Evolutionary conservation across 2,329 filamentous ascomycete genomes (phyloP).

Genomic region (Botrytis squamosa): DNA sequence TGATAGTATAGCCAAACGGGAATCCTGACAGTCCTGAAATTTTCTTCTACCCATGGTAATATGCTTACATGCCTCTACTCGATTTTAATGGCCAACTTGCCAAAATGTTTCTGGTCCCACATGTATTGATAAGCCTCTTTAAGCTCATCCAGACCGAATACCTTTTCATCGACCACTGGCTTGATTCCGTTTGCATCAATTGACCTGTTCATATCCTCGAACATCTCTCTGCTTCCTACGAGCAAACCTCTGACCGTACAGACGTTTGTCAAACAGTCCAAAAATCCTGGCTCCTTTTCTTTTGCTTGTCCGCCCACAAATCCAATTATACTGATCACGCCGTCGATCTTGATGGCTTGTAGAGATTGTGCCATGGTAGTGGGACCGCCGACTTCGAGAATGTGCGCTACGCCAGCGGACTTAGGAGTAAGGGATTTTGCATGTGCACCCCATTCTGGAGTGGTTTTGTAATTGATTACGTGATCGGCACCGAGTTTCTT

Average conservation of each 20-base stretch:
- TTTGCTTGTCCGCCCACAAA: conserved; percentile 38
- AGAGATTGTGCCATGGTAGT: conserved; percentile 44
- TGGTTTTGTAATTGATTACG: conserved; percentile 47
- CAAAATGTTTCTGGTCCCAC: conserved; percentile 46
- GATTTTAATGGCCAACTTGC: conserved; percentile 21
- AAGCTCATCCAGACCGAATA: conserved; percentile 47
- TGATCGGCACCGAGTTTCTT: conserved; percentile 45
- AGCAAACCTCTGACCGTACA: conserved; percentile 49
- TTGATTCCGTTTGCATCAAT: conserved; percentile 49
- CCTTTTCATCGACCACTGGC: conserved; percentile 48
- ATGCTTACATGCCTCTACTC: conserved; percentile 1
- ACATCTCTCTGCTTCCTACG: conserved; percentile 47
- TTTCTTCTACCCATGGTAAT: background rate
- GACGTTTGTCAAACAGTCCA: conserved; percentile 38
- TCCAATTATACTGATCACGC: conserved; percentile 43
- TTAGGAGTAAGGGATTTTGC: conserved; percentile 42
- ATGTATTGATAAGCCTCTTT: conserved; percentile 50
- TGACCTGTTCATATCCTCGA: conserved; percentile 52
- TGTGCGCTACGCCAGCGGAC: conserved; percentile 43
- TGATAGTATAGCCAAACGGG: background rate
- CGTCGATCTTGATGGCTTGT: conserved; percentile 44
- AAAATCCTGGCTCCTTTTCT: conserved; percentile 33
- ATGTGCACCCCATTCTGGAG: conserved; percentile 43
- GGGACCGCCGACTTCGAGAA: conserved; percentile 47
- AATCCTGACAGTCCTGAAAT: background rate